Base-by-base conservation (phyloP, 1,139 yeast species). In the Lodderomyces margitis region DNA sequence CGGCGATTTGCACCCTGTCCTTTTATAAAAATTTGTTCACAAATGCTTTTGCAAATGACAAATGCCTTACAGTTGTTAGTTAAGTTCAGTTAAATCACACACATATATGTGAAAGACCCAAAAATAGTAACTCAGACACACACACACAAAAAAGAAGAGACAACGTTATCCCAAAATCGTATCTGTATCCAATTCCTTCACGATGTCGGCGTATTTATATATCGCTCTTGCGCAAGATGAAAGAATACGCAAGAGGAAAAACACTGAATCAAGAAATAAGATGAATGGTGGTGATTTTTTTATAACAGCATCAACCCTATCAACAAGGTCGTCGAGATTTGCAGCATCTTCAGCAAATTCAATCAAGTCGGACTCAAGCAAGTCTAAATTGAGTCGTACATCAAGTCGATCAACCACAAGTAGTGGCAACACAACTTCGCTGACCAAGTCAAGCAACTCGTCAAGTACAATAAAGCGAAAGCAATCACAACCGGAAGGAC, bases 221-320 rank as follows among this genome's bases (percentile, higher is more conserved):
- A 28, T 28, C 10, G 32, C 32, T 5, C 32, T 28, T 28, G 32
- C 32, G 6, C 32, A 28, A 12, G 32, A 28, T 28, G 19, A 28
- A 15, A 28, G 32, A 28, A 28, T 28, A 7, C 9, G 19, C 19
- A 15, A 28, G 5, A 7, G 10, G 19, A 28, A 15, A 9, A 28
- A 6, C 8, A 19, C 19, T 15, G 32, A n/a, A 28, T 3, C 19
- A 4, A 28, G 16, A 9, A 28, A 5, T 9, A 28, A 15, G 9
- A 28, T 28, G 32, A 28, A 12, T 25, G 30, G 25, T 6, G 25
- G 25, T 4, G 25, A 23, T 23, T 8, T 23, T 10, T 23, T 23
- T 23, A 23, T 23, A n/a, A 10, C 25, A 5, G 11, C 25, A 23
- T 23, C 25, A 5, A 4, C 25, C 7, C 11, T 23, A 23, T n/a